A percentile compares a stretch with the other conserved stretches of the same genome.
These are phyloP conservation scores for Pseudogymnoascus sp. DNA, from an alignment of 2,329 filamentous ascomycete species.

Conservation along the genomic window DNA sequence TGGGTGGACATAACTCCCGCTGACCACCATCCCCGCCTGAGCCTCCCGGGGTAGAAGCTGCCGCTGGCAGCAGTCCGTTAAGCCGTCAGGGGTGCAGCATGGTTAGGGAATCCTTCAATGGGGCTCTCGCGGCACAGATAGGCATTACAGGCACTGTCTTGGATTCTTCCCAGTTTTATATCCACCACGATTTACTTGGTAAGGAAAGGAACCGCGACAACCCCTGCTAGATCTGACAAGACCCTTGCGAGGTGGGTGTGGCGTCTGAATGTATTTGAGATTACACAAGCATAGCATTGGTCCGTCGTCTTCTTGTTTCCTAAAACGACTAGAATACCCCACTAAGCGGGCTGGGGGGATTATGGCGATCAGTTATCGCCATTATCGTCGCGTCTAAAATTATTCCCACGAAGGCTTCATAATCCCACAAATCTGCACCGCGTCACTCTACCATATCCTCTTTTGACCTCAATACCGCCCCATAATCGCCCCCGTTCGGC, in stretches of 20 bases:
- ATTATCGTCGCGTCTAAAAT: neutral
- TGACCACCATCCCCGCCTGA: neutral
- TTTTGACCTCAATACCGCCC: conserved; percentile 39
- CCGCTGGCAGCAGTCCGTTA: neutral
- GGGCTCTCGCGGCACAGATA: neutral
- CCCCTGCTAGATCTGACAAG: neutral
- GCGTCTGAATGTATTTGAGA: neutral
- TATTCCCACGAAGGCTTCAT: neutral
- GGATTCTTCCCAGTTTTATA: neutral
- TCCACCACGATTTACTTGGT: neutral
- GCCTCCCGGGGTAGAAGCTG: neutral
- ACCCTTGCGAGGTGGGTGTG: neutral
- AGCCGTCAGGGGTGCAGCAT: neutral
- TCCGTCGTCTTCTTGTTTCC: neutral
- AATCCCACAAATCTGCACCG: neutral
- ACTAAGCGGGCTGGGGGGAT: neutral
- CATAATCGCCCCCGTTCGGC: conserved; percentile 73
- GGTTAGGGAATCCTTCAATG: neutral
- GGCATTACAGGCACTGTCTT: neutral
- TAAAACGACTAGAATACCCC: neutral
- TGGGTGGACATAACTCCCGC: neutral
- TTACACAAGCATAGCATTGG: neutral
- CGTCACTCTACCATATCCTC: neutral
- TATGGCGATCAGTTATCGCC: neutral
- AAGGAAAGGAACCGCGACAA: neutral